Base-by-base conservation (phyloP, 768 basidiomycete genomes). In the Lactarius pseudohatsudake region DNA sequence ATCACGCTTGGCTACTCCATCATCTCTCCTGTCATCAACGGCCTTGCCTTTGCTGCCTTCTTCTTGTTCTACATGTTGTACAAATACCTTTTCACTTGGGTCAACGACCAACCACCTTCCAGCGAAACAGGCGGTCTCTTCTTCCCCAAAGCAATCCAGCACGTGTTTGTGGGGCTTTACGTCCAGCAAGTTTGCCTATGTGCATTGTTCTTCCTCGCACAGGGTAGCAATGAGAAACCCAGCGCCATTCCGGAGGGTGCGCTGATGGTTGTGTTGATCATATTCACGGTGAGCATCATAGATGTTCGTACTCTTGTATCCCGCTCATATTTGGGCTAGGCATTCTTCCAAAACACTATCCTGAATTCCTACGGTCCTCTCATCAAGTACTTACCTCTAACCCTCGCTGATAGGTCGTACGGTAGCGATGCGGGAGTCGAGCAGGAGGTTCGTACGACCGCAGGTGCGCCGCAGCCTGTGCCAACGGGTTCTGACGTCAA, bases 11-110 rank as follows among this genome's bases (percentile, higher is more conserved):
- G 84, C 2, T 98, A 98, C 79, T 89, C 87, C 40, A 84, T 95
- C 74, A 96, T 98, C 70, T 88, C 94, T 7, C 96, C 96, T 0
- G 82, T 98, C 74, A 95, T 97, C 79, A 96, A 94, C 69, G 96
- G 96, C 9, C 86, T 98, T 56, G 88, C 92, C 2, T 86, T 86
- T 69, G 80, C 82, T 34, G 87, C 92, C 1, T 97, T 98, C 81
- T 87, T 91, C 76, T 76, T 89, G 54, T 91, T 94, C 77, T 96
- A 90, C 76, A 79, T 86, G 66, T 77, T 93, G 41, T 94, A 91
- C 84, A 93, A 92, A 70, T 78, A 77, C 65, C 70, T 74, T 38
- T 77, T 77, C 71, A 66, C 74, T 15, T 78, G 77, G 76, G 86
- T 85, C 67, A 85, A 86, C 72, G 87, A 91, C 63, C 89, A 94